Evolutionary conservation across 129 eudicot species (phyloP).

Genomic region (Saussurea involucrata): DNA sequence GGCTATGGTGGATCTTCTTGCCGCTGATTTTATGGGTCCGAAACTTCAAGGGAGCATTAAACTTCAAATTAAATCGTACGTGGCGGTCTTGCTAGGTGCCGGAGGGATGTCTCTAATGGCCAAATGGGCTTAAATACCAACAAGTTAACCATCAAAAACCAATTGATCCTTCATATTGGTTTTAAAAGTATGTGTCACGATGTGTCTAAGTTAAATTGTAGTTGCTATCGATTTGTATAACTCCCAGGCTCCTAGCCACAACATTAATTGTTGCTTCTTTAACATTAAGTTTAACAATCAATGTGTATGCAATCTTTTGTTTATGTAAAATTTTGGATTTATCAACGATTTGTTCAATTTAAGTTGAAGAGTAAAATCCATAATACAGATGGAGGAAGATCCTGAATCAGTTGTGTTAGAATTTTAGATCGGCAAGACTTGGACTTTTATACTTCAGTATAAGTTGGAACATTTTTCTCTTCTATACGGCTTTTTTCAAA

Average conservation of each 20-base stretch:
- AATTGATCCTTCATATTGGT: not conserved
- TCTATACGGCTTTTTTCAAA: no score
- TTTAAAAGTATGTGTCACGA: not conserved
- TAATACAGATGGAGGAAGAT: not conserved
- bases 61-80: constrained; percentile 37
- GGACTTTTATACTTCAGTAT: not conserved
- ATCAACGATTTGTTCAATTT: not conserved
- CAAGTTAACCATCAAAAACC: not conserved
- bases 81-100: constrained; percentile 41
- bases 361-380: no score
- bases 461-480: not conserved
- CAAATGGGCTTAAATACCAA: constrained; percentile 36
- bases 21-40: constrained; percentile 42
- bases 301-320: not conserved
- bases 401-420: not conserved
- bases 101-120: constrained; percentile 57
- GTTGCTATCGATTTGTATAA: not conserved
- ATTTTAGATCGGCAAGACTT: no score
- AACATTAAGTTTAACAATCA: not conserved
- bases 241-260: not conserved
- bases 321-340: not conserved
- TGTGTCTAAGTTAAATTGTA: not conserved
- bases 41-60: constrained; percentile 37
- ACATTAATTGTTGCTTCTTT: not conserved
- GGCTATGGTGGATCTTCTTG: constrained; percentile 54